Base-by-base conservation (phyloP, 2,329 filamentous ascomycete genomes). In the Colletotrichum falcatum region DNA sequence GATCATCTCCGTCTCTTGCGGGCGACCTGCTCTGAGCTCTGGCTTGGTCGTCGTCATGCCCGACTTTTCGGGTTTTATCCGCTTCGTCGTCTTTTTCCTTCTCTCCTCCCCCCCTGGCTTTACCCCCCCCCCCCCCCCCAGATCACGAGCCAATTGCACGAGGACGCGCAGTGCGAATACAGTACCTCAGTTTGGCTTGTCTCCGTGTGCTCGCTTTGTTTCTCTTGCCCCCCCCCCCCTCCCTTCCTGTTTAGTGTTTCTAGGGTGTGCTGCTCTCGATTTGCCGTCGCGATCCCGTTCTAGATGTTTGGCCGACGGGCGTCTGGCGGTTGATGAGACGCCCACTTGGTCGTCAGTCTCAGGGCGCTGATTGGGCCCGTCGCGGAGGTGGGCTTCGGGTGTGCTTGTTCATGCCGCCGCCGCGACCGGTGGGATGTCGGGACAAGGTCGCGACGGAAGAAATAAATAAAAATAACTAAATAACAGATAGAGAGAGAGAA, bases 271-370 rank as follows among this genome's bases (percentile, higher is more conserved):
- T 18, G 30, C 28, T 28, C 20, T 33, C 44, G 62, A 61, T 66
- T 61, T 61, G 55, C 63, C 61, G 58, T 37, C 37, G 28, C 61
- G 56, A 58, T 61, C 63, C 63, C 63, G 67, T 66, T 70, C 49
- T 58, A 66, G 63, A 58, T 61, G 67, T 49, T 70, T 59, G 56
- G 61, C 42, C 39, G 26, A 26, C 16, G 30, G 65, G 70, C 71
- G 72, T 64, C 60, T 73, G 71, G 72, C 72, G 72, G 72, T 73
- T 73, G 63, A 66, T 73, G 72, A 73, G 72, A 73, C 72, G 64
- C 48, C 48, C 56, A 42, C 49, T 56, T 73, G 46, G 70, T 73
- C 72, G 72, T 49, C 66, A 73, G 72, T 73, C 61, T 73, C 56
- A 73, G 51, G 23, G 5, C 64, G 56, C 42, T 73, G 72, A 73